Evolutionary conservation across 2,329 filamentous ascomycete genomes (phyloP).

Genomic region (Phaeosphaeriaceae sp.): DNA sequence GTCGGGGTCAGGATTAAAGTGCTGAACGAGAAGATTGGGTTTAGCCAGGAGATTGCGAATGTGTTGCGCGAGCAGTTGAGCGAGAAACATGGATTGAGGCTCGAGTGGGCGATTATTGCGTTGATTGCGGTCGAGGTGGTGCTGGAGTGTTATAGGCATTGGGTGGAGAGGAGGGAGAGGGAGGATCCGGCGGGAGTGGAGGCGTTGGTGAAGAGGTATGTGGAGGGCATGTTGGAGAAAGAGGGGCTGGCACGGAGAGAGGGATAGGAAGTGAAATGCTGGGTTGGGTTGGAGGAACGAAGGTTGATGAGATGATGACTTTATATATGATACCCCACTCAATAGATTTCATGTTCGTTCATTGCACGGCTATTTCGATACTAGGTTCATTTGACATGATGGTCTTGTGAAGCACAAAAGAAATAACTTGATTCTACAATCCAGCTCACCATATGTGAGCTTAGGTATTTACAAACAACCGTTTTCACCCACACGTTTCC

Average conservation of each 20-base stretch:
- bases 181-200: constrained; percentile 53
- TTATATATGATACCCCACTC: constrained; percentile 32
- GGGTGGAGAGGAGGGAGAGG: constrained; percentile 64
- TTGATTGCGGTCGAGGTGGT: constrained; percentile 91
- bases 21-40: constrained; percentile 97
- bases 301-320: background rate
- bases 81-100: constrained; percentile 84
- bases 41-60: constrained; percentile 91
- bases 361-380: background rate
- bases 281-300: background rate
- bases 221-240: constrained; percentile 29
- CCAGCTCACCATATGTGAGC: constrained; percentile 24
- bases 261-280: background rate
- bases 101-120: constrained; percentile 96
- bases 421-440: constrained; percentile 35
- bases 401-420: constrained; percentile 13
- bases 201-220: constrained; percentile 47
- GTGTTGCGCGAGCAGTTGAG: constrained; percentile 87
- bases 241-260: constrained; percentile 1
- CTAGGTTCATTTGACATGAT: background rate
- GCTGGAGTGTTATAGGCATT: constrained; percentile 80
- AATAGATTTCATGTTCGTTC: constrained; percentile 4
- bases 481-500: background rate
- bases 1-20: constrained; percentile 90
- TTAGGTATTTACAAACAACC: constrained; percentile 35